phyloP scores from a whole-genome alignment of 176 grass and related monocot species.

The Typha latifolia region DNA sequence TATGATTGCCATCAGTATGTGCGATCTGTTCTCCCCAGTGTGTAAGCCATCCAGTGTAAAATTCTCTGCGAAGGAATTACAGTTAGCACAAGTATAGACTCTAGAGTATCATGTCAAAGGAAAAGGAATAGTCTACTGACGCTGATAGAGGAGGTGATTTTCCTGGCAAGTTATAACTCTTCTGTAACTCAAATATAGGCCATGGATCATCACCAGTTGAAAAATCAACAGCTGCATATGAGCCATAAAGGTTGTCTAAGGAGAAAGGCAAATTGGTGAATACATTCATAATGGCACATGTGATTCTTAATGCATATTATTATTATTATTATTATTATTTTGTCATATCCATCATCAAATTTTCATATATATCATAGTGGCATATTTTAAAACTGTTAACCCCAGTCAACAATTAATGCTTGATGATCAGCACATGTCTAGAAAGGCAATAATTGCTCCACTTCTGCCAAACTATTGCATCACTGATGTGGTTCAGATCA shows the following conservation, averaged over 20 bases:
- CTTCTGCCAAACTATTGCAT: not conserved
- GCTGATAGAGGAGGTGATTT: constrained; percentile 81
- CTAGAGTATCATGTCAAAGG: not conserved
- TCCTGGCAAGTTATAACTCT: constrained; percentile 76
- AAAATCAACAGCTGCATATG: constrained; percentile 86
- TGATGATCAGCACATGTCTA: too few species aligned
- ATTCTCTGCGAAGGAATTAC: constrained; percentile 52
- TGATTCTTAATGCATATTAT: not conserved
- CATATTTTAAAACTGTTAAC: too few species aligned
- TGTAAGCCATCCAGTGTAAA: constrained; percentile 97
- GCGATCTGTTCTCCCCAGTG: constrained; percentile 79
- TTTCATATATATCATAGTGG: not conserved
- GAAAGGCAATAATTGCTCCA: too few species aligned
- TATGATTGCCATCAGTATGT: constrained; percentile 48
- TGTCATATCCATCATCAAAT: not conserved
- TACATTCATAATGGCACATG: not conserved
- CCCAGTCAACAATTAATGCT: too few species aligned
- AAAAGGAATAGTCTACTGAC: constrained; percentile 34
- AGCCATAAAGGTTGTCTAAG: constrained; percentile 14
- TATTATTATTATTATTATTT: too few species aligned
- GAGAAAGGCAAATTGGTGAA: not conserved
- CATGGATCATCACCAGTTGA: constrained; percentile 66
- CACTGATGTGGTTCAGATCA: not conserved
- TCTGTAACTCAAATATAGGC: constrained; percentile 69
- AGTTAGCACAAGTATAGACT: not conserved